These are phyloP conservation scores for Sarocladium oryzae DNA, from an alignment of 2,329 filamentous ascomycete genomes.

Conservation along the genomic window DNA sequence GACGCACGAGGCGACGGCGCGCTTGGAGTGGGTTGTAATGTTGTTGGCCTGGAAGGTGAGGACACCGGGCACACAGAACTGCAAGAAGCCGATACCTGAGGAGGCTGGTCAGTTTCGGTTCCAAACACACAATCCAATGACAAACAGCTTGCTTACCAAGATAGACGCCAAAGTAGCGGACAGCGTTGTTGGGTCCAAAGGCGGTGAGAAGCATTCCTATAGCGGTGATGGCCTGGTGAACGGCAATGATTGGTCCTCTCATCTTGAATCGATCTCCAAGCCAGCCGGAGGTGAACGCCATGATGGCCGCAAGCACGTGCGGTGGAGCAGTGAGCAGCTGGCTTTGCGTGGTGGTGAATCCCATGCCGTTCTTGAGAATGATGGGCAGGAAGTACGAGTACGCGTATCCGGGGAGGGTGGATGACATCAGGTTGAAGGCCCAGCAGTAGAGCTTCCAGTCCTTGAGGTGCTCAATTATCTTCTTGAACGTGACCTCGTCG, in stretches of 20 bases:
- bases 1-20: slow-evolving; percentile 20
- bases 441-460: slow-evolving; percentile 30
- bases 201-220: slow-evolving; percentile 12
- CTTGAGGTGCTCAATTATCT: slow-evolving; percentile 21
- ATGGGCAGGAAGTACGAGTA: slow-evolving; percentile 29
- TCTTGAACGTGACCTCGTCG: slow-evolving; percentile 17
- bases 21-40: slow-evolving; percentile 21
- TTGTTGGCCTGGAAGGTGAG: slow-evolving; percentile 23
- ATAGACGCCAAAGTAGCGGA: slow-evolving; percentile 20
- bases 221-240: slow-evolving; percentile 15
- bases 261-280: slow-evolving; percentile 23
- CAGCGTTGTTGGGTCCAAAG: slow-evolving; percentile 18
- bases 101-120: too few relatives aligned
- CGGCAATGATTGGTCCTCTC: slow-evolving; percentile 21
- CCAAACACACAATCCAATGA: background rate
- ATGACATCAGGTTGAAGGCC: slow-evolving; percentile 26
- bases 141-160: background rate
- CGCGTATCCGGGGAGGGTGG: slow-evolving; percentile 14
- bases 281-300: slow-evolving; percentile 25
- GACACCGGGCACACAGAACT: slow-evolving; percentile 10
- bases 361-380: slow-evolving; percentile 28
- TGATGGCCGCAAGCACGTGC: slow-evolving; percentile 25
- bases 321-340: slow-evolving; percentile 31
- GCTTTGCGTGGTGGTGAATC: slow-evolving; percentile 23
- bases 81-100: background rate